These are phyloP conservation scores for Yamadazyma tumulicola DNA, from an alignment of 805 yeast species.

Conservation along the genomic window DNA sequence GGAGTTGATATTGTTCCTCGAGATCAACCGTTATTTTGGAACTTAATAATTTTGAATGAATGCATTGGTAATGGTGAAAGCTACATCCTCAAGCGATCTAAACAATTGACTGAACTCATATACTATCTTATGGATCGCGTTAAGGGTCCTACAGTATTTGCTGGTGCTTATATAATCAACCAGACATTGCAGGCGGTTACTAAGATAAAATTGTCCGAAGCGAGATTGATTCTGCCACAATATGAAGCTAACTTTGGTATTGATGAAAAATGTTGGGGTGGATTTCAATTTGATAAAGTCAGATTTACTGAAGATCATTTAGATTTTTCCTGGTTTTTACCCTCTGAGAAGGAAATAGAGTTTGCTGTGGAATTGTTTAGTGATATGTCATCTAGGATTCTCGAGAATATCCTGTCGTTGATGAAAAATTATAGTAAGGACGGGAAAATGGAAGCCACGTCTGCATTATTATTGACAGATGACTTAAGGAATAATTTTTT, in stretches of 20 bases:
- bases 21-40: conserved; percentile 74
- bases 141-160: conserved; percentile 63
- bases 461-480: conserved; percentile 40
- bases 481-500: conserved; percentile 52
- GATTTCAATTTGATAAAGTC: conserved; percentile 52
- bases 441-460: conserved; percentile 15
- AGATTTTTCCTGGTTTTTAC: conserved; percentile 72
- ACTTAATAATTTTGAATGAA: conserved; percentile 66
- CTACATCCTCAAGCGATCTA: conserved; percentile 39
- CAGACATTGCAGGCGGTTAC: conserved; percentile 64
- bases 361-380: conserved; percentile 62
- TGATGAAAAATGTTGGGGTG: conserved; percentile 69
- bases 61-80: conserved; percentile 65
- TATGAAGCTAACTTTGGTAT: conserved; percentile 35
- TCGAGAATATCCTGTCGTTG: conserved; percentile 38
- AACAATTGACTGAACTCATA: conserved; percentile 47
- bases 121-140: conserved; percentile 43
- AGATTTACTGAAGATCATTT: conserved; percentile 50
- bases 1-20: conserved; percentile 67
- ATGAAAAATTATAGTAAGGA: conserved; percentile 23
- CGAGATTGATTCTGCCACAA: conserved; percentile 48
- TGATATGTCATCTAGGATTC: conserved; percentile 41
- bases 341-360: conserved; percentile 50
- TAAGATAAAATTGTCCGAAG: conserved; percentile 55
- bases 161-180: conserved; percentile 61